Evolutionary conservation across 257 asterid species (phyloP), one percentile per base, ranked within the genome.

Genomic region (Solanum medicagineum): DNA sequence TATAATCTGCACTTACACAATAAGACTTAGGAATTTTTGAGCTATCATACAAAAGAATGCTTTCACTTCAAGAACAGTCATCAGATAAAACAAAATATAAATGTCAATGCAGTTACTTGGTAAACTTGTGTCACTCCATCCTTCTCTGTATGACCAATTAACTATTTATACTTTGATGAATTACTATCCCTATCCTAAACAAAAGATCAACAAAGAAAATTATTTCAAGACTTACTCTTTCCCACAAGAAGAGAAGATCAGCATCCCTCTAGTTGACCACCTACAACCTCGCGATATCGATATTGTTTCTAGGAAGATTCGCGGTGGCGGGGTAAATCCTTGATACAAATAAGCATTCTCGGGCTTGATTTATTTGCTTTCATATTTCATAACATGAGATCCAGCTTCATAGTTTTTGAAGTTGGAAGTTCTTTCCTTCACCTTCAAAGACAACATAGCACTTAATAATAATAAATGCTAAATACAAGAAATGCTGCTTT

Each of bases 221-320:
- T 65, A 7, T 26, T 49, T 8, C 2, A 1, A 7, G 20, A 69
- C 94, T 91, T 59, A 94, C 99, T 91, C 89, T 92, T 84, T 92
- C 89, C 98, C 98, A 94, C 8, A 94, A 60, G 85, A 87, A 96
- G 73, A 89, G 88, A 57, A 96, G 90, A 85, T 96, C 98, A 0
- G 96, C 98, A 66, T 92, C 97, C 83, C 98, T 92, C 89, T 96
- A 98, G 80, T 96, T 90, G 86, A 96, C 90, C 6, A 91, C 94
- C 6, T 87, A 94, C 92, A 90, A 87, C 20, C 2, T 88, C 16
- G 54, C 84, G 14, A 84, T 24, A 63, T 29, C 32, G 0, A 29
- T 29, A 3, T 29, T 29, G 32, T 2, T 29, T 29, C 32, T 29
- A 2, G 32, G 32, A 29, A 29, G 32, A 29, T 29, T 2, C 3